Evolutionary conservation across 1,284 basidiomycete genomes (phyloP), one percentile per base, ranked within the genome.

Genomic region (Tausonia pullulans): DNA sequence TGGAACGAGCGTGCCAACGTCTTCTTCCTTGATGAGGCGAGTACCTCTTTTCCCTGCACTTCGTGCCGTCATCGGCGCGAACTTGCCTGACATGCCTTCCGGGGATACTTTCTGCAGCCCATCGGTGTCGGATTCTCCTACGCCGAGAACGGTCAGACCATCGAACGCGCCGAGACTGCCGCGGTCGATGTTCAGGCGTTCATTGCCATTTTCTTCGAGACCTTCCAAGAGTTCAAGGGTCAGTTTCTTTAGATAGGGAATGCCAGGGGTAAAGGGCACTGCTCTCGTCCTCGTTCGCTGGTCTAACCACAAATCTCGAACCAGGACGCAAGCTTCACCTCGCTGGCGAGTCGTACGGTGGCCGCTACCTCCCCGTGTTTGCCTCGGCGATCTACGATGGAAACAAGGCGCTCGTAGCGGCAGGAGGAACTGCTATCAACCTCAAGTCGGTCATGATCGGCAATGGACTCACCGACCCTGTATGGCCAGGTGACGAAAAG

Each of bases 311-410:
- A 27, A 27, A 27, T 2, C 27, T 27, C 27, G 27, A 27, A 27
- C 27, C 27, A 27, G 27, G 27, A 27, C 74, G 84, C 13, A 75
- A 79, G 5, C 73, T 85, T 40, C 83, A 86, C 68, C 73, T 86
- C 5, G 77, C 83, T 0, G 84, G 84, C 49, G 84, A 87, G 72
- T 86, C 83, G 0, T 87, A 86, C 68, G 82, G 79, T 66, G 90
- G 90, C 3, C 83, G 88, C 39, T 92, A 90, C 74, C 79, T 93
- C 7, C 91, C 90, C 0, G 78, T 90, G 5, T 93, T 90, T 68
- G 91, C 90, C 0, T 79, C 87, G 1, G 83, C 84, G 14, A 82
- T 94, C 0, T 84, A 86, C 55, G 90, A 93, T 74, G 85, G 88
- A 68, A 93, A 94, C 72, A 76, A 80, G 5, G 72, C 74, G 43